Percentiles rank a stretch among this genome's conserved stretches.
Evolutionary conservation across 441 rosid species (phyloP).

Genomic region (Gossypium gossypioides): DNA sequence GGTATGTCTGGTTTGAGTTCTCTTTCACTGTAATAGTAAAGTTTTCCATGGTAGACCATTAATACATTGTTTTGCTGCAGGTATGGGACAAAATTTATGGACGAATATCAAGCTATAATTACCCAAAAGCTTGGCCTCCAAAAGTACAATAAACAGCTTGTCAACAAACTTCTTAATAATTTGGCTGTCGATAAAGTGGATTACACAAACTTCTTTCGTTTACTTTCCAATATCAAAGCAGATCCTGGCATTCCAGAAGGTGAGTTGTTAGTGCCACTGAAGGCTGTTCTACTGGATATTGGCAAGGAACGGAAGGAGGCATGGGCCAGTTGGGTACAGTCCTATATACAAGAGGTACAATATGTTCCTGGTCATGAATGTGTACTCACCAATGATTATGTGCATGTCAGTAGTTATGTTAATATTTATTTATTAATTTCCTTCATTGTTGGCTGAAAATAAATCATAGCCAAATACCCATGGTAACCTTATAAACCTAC

Average conservation of each 20-base stretch:
- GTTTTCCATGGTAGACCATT: background rate
- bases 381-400: background rate
- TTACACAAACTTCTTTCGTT: conserved; percentile 86
- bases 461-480: background rate
- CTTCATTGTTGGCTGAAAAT: background rate
- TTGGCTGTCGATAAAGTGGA: conserved; percentile 98
- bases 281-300: conserved; percentile 82
- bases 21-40: background rate
- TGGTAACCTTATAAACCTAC: background rate
- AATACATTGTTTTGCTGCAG: conserved; percentile 29
- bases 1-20: conserved; percentile 27
- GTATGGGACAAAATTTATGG: conserved; percentile 90
- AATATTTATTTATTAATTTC: background rate
- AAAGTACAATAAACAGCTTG: conserved; percentile 81
- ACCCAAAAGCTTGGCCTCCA: conserved; percentile 81
- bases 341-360: conserved; percentile 78
- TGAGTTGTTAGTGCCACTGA: conserved; percentile 63
- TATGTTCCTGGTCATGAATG: background rate
- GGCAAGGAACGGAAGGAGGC: conserved; percentile 93
- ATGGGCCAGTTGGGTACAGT: conserved; percentile 74
- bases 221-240: conserved; percentile 68
- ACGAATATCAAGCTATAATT: conserved; percentile 86
- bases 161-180: conserved; percentile 71
- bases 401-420: background rate
- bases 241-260: conserved; percentile 51